Evolutionary conservation across 345 rosid species (phyloP).

Genomic region (Litchi chinensis): DNA sequence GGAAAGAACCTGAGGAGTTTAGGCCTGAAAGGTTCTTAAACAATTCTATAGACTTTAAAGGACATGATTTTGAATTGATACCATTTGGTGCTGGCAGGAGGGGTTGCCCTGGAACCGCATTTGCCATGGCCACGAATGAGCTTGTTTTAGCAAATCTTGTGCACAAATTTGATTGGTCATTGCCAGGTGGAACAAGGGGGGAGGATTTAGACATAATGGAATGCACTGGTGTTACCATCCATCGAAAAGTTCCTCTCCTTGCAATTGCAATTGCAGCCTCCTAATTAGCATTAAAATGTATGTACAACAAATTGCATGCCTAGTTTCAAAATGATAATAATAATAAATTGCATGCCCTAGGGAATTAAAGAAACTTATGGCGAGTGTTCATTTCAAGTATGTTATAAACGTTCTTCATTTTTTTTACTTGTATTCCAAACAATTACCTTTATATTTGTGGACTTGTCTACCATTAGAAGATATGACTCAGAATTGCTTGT

Average conservation of each 20-base stretch:
- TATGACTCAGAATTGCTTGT: no score
- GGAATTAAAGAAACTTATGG: no score
- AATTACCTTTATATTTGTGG: no score
- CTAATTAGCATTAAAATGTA: neutral
- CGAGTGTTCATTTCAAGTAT: no score
- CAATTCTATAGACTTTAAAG: constrained; percentile 30
- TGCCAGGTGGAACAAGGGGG: constrained; percentile 25
- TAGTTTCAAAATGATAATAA: no score
- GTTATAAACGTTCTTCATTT: no score
- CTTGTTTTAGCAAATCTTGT: constrained; percentile 35
- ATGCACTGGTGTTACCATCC: constrained; percentile 30
- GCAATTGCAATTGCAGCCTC: constrained; percentile 27
- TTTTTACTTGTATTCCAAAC: no score
- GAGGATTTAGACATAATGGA: constrained; percentile 38
- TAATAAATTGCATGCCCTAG: no score
- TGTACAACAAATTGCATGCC: no score
- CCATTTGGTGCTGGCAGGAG: constrained; percentile 50
- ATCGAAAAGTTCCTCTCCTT: constrained; percentile 31
- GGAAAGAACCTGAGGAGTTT: constrained; percentile 37
- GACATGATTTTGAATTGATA: constrained; percentile 38
- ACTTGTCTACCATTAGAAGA: no score
- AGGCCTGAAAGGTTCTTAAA: constrained; percentile 43
- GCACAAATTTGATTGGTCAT: constrained; percentile 38
- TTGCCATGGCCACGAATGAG: constrained; percentile 27
- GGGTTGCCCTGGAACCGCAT: constrained; percentile 33